These are phyloP conservation scores for Edaphochlamys debaryana DNA, from an alignment of 139 green algal species.

Conservation along the genomic window DNA sequence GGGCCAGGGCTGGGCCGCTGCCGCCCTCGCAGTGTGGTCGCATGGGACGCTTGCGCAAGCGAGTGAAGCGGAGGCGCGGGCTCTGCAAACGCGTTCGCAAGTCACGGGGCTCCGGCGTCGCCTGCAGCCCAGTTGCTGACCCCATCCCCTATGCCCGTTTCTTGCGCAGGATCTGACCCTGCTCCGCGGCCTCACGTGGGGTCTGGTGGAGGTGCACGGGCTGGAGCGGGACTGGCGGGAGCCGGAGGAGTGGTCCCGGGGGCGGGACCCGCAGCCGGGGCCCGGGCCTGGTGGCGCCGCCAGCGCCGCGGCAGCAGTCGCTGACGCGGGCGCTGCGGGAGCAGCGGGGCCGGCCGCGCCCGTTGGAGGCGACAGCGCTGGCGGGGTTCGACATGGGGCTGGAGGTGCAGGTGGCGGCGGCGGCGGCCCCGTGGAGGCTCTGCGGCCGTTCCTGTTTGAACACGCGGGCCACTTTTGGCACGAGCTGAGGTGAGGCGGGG, in stretches of 20 bases:
- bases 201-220: slow-evolving; percentile 14
- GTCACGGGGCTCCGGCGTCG: too few species aligned
- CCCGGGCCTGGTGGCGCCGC: not conserved
- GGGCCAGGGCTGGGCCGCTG: not conserved
- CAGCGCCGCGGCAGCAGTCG: not conserved
- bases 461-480: slow-evolving; percentile 34
- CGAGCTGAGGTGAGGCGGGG: slow-evolving; percentile 9
- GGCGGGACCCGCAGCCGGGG: not conserved
- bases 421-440: slow-evolving; percentile 1
- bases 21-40: not conserved
- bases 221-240: not conserved
- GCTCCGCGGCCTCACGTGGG: not conserved
- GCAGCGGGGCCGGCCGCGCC: not conserved
- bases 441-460: slow-evolving; percentile 18
- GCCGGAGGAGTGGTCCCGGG: not conserved
- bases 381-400: too few species aligned
- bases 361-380: not conserved
- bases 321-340: not conserved
- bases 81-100: too few species aligned
- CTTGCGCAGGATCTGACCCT: not conserved
- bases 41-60: too few species aligned
- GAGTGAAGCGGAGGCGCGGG: too few species aligned
- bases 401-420: not conserved
- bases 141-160: not conserved
- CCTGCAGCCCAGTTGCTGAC: not conserved